phyloP scores from a whole-genome alignment of 257 asterid genomes.

The Primulina huaijiensis region DNA sequence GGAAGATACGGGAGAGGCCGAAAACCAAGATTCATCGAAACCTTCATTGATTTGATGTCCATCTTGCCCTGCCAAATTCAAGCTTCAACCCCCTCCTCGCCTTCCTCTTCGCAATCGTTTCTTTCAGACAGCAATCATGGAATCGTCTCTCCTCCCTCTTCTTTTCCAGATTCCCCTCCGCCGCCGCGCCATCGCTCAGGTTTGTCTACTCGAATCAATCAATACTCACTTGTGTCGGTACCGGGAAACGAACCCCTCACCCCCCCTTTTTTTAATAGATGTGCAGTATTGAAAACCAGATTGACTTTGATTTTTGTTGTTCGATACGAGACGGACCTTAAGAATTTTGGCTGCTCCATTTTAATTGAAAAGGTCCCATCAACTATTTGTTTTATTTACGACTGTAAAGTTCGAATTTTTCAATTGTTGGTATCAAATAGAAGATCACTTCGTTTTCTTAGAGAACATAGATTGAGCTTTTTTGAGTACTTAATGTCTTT shows the following conservation, averaged over 20 bases:
- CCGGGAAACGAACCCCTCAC: slow-evolving; percentile 24
- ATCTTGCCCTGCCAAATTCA: background rate
- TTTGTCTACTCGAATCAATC: slow-evolving; percentile 18
- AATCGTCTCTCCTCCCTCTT: background rate
- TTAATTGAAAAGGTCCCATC: background rate
- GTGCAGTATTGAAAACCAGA: slow-evolving; percentile 7
- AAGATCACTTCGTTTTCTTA: background rate
- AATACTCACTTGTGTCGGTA: background rate
- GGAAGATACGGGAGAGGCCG: too few relatives aligned
- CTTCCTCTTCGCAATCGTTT: background rate
- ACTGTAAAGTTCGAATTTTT: too few relatives aligned
- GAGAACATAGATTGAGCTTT: background rate
- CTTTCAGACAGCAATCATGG: background rate
- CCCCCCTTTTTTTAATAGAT: slow-evolving; percentile 18
- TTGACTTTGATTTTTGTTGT: background rate
- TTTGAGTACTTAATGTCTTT: background rate
- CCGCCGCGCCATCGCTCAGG: slow-evolving; percentile 38
- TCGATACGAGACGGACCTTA: slow-evolving; percentile 8
- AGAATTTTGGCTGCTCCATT: background rate
- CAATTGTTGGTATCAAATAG: background rate
- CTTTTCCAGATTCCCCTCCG: slow-evolving; percentile 28
- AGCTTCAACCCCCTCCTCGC: background rate
- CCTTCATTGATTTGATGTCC: background rate
- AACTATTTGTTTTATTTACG: background rate
- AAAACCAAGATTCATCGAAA: too few relatives aligned